Evolutionary conservation across 306 rosid species (phyloP), one percentile per base, ranked within the genome.

Genomic region (Inga oerstediana): DNA sequence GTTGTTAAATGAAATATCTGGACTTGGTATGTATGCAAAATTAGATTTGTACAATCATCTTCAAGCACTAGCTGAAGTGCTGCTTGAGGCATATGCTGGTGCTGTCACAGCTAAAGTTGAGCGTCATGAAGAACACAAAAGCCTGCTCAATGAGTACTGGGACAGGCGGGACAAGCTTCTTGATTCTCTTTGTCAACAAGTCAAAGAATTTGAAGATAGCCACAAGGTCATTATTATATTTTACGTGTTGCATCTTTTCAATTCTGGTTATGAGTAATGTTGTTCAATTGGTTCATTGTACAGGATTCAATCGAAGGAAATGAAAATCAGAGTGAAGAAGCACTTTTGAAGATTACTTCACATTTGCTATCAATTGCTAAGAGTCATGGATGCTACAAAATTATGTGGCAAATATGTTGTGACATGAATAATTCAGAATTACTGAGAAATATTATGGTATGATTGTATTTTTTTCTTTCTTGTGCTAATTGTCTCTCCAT

Each of bases 21-120:
- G 86, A 78, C 91, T 90, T 87, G 97, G 92, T 65, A 75, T 70
- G 75, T 79, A 89, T n/a, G 86, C 86, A 78, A 92, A 86, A 88
- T 79, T 91, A 65, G 93, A 92, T 84, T 81, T 96, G 75, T 93
- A 85, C 75, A 72, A 85, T 80, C 89, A 91, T 88, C 86, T 96
- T 67, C 96, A 93, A 90, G 86, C 82, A 85, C 89, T 93, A 74
- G 77, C 93, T 41, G 99, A 96, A 86, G 93, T 93, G 69, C 89
- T 92, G 30, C 98, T 96, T 3, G 98, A 96, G 89, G 85, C 93
- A 78, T 94, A 93, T 90, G 86, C 94, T 81, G 97, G 97, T 87
- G 97, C 97, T 75, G 84, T 93, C 87, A 90, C 92, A 30, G 97
- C 98, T 79, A 96, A 93, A 86, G 88, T 87, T 85, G 98, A 96